Conservation (phyloP, 2,329 filamentous ascomycete species). For the Cryphonectria naterciae region DNA sequence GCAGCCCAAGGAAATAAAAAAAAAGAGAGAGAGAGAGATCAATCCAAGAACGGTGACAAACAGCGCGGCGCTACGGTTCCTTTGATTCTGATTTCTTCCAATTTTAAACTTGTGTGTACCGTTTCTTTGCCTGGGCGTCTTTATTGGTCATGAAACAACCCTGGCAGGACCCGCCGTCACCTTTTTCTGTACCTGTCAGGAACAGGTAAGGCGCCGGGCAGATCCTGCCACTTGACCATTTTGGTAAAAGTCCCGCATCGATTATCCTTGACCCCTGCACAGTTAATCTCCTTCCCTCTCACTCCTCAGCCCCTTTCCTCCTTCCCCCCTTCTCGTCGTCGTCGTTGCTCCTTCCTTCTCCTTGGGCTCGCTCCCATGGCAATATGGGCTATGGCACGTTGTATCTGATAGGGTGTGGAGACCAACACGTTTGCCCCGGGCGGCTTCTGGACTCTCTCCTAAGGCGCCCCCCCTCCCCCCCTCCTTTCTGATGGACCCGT, state of each 20-base stretch:
- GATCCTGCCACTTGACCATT: conserved; percentile 6
- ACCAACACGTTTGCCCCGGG: background rate
- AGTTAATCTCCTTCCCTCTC: conserved; percentile 1
- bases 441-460: background rate
- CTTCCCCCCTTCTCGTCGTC: background rate
- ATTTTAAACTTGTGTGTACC: background rate
- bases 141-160: background rate
- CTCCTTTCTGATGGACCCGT: background rate
- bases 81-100: background rate
- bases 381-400: background rate
- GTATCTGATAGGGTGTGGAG: background rate
- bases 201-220: conserved; percentile 15
- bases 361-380: background rate
- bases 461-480: background rate
- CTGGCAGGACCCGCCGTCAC: background rate
- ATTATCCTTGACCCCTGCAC: background rate
- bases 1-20: background rate
- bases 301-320: conserved; percentile 4
- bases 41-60: background rate
- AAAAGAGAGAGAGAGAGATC: background rate
- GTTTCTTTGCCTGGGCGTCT: background rate
- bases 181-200: conserved; percentile 10
- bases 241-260: background rate
- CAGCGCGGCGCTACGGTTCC: background rate
- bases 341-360: background rate